These are phyloP conservation scores for Strombidium stylifer DNA, from an alignment of 73 alveolate genomes.

Conservation along the genomic window DNA sequence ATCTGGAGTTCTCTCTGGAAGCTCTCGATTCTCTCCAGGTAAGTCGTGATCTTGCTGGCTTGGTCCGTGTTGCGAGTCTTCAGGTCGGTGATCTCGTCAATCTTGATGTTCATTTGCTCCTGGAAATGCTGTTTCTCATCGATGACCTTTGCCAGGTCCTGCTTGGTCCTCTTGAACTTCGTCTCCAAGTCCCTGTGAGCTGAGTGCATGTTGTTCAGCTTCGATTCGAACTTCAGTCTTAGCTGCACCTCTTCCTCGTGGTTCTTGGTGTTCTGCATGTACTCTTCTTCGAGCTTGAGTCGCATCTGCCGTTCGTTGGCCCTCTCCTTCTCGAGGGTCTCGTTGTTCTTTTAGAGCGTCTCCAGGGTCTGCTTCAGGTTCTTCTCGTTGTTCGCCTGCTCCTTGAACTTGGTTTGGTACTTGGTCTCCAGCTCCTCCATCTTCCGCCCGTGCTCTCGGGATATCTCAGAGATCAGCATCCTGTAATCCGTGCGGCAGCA, in stretches of 20 bases:
- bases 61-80: constrained; percentile 37
- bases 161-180: constrained; percentile 23
- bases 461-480: constrained; percentile 54
- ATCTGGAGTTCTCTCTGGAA: constrained; percentile 25
- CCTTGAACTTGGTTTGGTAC: constrained; percentile 34
- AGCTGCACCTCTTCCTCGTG: constrained; percentile 75
- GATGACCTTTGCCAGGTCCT: constrained; percentile 14
- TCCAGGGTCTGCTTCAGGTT: constrained; percentile 48
- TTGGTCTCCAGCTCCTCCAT: constrained; percentile 48
- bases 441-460: constrained; percentile 45
- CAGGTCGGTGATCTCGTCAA: constrained; percentile 26
- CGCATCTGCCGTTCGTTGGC: constrained; percentile 44
- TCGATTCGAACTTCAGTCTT: constrained; percentile 67
- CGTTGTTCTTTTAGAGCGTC: constrained; percentile 32
- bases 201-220: constrained; percentile 66
- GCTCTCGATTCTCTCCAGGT: constrained; percentile 20
- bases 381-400: constrained; percentile 30
- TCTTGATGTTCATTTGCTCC: background rate
- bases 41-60: constrained; percentile 9
- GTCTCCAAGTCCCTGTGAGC: constrained; percentile 59
- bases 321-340: constrained; percentile 48
- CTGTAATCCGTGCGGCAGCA: constrained; percentile 66
- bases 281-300: constrained; percentile 50
- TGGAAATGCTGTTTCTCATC: constrained; percentile 5
- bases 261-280: constrained; percentile 51